Percentiles rank a stretch among this genome's conserved stretches.
Evolutionary conservation across 371 early-diverging fungal genomes (phyloP).

Genomic region (Apophysomyces ossiformis): DNA sequence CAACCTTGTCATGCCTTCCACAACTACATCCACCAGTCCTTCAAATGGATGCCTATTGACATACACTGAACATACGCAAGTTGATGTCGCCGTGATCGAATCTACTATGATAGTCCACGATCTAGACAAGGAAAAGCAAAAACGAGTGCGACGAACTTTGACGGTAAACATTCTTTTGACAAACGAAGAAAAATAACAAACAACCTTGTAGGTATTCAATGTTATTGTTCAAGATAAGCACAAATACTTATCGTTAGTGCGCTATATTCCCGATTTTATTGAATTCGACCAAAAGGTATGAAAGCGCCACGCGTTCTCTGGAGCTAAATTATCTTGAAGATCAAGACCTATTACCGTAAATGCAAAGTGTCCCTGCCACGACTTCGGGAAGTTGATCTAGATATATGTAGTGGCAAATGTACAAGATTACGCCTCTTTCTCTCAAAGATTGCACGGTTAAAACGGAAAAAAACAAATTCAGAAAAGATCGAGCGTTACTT

Average conservation of each 20-base stretch:
- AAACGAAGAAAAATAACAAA: background rate
- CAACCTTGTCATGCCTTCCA: conserved; percentile 5
- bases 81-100: conserved; percentile 41
- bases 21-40: background rate
- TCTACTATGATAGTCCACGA: conserved; percentile 36
- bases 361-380: conserved; percentile 28
- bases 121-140: conserved; percentile 23
- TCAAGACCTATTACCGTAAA: conserved; percentile 36
- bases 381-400: conserved; percentile 21
- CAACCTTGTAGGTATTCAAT: conserved; percentile 54
- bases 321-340: conserved; percentile 17
- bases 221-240: conserved; percentile 56
- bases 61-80: conserved; percentile 17
- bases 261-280: conserved; percentile 64
- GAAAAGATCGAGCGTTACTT: conserved; percentile 51
- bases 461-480: conserved; percentile 38
- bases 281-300: conserved; percentile 65
- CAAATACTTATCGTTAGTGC: conserved; percentile 50
- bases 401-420: conserved; percentile 22
- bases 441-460: conserved; percentile 24
- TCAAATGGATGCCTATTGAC: conserved; percentile 14
- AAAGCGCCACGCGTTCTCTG: background rate
- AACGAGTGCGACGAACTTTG: conserved; percentile 30
- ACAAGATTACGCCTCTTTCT: conserved; percentile 27
- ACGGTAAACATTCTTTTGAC: conserved; percentile 18